Evolutionary conservation across 129 eudicot species (phyloP).

Genomic region (Flaveria brownii): DNA sequence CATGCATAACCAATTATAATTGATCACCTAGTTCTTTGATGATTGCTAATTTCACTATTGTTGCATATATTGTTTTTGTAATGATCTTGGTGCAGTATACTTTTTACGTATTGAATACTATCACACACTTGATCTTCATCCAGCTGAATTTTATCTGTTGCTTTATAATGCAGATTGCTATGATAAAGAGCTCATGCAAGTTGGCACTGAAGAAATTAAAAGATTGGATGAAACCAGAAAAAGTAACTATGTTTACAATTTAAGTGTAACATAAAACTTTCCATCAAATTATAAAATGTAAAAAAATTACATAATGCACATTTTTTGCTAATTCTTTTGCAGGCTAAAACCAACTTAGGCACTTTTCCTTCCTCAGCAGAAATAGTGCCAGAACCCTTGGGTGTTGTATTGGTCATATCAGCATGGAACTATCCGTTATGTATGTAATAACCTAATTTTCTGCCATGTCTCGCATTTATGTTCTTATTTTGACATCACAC

Average conservation of each 20-base stretch:
- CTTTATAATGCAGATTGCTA: slow-evolving; percentile 50
- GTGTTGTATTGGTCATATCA: slow-evolving; percentile 78
- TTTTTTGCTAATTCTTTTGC: slow-evolving; percentile 34
- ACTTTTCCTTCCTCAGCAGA: slow-evolving; percentile 84
- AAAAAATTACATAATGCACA: slow-evolving; percentile 15
- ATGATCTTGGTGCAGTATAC: slow-evolving; percentile 4
- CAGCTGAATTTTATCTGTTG: slow-evolving; percentile 19
- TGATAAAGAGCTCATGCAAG: slow-evolving; percentile 56
- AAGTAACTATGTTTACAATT: slow-evolving; percentile 48
- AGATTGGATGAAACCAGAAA: slow-evolving; percentile 86
- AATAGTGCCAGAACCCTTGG: slow-evolving; percentile 82
- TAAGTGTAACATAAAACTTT: slow-evolving; percentile 1
- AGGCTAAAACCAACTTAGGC: slow-evolving; percentile 65
- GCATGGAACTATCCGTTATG: slow-evolving; percentile 96
- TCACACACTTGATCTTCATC: slow-evolving; percentile 4
- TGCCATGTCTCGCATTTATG: slow-evolving; percentile 11
- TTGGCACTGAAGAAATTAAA: slow-evolving; percentile 62
- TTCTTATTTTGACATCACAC: slow-evolving; percentile 15
- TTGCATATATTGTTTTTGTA: slow-evolving; percentile 14
- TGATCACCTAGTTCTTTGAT: slow-evolving; percentile 5
- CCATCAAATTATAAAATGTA: neutral
- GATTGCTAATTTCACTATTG: neutral
- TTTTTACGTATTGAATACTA: neutral
- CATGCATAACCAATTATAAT: neutral
- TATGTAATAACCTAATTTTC: slow-evolving; percentile 41